These are phyloP conservation scores for Spirogloea muscicola DNA, from an alignment of 139 green algal species.

Conservation along the genomic window DNA sequence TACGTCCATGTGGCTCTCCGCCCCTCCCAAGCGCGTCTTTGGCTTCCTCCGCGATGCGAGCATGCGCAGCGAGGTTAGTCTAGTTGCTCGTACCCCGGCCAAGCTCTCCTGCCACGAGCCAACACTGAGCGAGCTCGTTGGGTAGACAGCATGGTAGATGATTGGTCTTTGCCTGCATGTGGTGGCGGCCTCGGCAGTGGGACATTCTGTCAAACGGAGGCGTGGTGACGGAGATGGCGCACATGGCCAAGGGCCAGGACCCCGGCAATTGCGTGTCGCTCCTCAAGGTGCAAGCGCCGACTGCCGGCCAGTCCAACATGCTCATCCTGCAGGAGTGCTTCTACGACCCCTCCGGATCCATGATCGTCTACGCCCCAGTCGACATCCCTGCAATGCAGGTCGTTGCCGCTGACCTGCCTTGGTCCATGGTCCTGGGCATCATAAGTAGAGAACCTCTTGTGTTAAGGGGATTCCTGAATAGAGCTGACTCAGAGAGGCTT, in stretches of 20 bases:
- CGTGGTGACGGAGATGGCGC: conserved; percentile 11
- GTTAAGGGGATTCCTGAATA: too few species aligned
- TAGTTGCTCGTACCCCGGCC: not conserved
- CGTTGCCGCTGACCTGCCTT: too few species aligned
- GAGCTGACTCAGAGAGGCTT: too few species aligned
- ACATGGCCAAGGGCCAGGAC: conserved; percentile 8
- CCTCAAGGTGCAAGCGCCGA: conserved; percentile 29
- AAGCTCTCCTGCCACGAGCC: too few species aligned
- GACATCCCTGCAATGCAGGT: conserved; percentile 36
- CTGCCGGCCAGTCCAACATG: conserved; percentile 35
- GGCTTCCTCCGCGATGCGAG: conserved; percentile 14
- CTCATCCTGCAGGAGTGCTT: conserved; percentile 38
- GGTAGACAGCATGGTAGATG: too few species aligned
- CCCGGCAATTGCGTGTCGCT: conserved; percentile 23
- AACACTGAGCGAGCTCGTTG: not conserved
- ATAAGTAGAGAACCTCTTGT: too few species aligned
- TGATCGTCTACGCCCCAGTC: conserved; percentile 40
- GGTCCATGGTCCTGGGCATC: too few species aligned
- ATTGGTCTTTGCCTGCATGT: too few species aligned
- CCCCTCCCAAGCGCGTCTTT: conserved; percentile 15
- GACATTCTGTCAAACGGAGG: conserved; percentile 37
- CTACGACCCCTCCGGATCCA: conserved; percentile 18
- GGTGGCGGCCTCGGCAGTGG: conserved; percentile 8
- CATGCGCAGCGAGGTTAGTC: not conserved
- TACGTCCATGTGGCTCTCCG: not conserved